phyloP scores from a whole-genome alignment of 768 basidiomycete genomes.

The Rhizopogon vesiculosus region DNA sequence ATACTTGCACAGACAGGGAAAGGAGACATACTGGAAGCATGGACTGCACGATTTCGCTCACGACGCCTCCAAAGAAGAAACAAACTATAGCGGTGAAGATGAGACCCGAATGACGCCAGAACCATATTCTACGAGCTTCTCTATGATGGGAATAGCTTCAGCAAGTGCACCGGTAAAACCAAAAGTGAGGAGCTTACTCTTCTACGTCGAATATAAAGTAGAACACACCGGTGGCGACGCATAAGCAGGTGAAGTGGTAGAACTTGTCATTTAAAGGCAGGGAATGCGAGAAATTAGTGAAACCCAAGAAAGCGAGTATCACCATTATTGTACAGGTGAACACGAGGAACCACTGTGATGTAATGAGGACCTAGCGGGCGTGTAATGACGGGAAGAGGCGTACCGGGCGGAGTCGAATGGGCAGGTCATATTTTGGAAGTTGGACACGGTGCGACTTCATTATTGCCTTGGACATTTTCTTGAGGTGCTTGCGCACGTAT shows the following conservation, averaged over 20 bases:
- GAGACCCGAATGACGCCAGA: slow-evolving; percentile 72
- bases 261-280: slow-evolving; percentile 78
- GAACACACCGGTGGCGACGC: slow-evolving; percentile 71
- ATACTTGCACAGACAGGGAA: background rate
- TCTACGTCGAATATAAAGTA: slow-evolving; percentile 88
- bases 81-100: slow-evolving; percentile 68
- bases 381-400: slow-evolving; percentile 9
- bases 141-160: slow-evolving; percentile 32
- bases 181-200: slow-evolving; percentile 49
- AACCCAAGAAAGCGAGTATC: slow-evolving; percentile 67
- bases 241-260: slow-evolving; percentile 74
- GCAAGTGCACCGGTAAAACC: background rate
- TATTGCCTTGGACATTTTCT: slow-evolving; percentile 47
- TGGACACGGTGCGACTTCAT: slow-evolving; percentile 69
- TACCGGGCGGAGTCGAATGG: slow-evolving; percentile 70
- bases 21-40: slow-evolving; percentile 56
- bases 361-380: slow-evolving; percentile 5
- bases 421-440: slow-evolving; percentile 64
- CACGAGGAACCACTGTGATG: slow-evolving; percentile 70
- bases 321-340: slow-evolving; percentile 68
- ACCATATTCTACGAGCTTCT: slow-evolving; percentile 78
- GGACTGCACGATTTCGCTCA: slow-evolving; percentile 81
- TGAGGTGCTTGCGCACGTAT: slow-evolving; percentile 31
- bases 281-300: slow-evolving; percentile 62
- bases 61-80: slow-evolving; percentile 73